Evolutionary conservation across 257 asterid genomes (phyloP), one percentile per base, ranked within the genome.

Genomic region (Nicotiana benthamiana): DNA sequence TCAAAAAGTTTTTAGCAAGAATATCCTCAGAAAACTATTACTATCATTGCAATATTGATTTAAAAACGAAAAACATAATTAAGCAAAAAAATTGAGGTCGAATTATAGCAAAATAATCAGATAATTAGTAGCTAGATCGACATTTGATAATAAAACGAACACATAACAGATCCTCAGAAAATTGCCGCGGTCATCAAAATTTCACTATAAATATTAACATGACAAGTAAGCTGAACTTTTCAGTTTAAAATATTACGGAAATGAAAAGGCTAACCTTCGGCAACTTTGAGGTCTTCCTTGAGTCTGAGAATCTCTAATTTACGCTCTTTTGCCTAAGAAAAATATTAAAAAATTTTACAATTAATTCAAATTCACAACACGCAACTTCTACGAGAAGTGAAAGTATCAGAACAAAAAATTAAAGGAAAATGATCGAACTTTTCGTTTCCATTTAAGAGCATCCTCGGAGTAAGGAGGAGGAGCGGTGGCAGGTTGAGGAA

Each of bases 241-340:
- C 86, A 91, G 5, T 30, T 4, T 30, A 30, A 24, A 40, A 9
- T 48, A 24, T 1, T 12, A 48, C 24, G 75, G 78, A 40, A 80
- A 18, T 20, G 1, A 28, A 67, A 75, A 81, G 28, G 28, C 85
- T 86, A 62, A 83, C 99, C 99, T 95, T 95, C 96, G 52, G 99
- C 97, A 28, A 82, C 57, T 86, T 86, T 92, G 84, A 95, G 93
- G 74, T 93, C 97, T 61, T 93, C 97, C 84, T 85, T 91, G 20
- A 95, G 97, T 83, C 89, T 90, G 40, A 88, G 75, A 86, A 95
- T 93, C 79, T 93, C 97, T 77, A 80, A 86, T 85, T 95, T 92
- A 65, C 97, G 90, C 85, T 91, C 91, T 82, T 91, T 92, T 34
- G 97, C 97, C 99, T 95, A 56, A 28, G 32, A 28, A 28, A 28